Base-by-base conservation (phyloP, 257 asterid genomes). In the Solanum dulcamara region DNA sequence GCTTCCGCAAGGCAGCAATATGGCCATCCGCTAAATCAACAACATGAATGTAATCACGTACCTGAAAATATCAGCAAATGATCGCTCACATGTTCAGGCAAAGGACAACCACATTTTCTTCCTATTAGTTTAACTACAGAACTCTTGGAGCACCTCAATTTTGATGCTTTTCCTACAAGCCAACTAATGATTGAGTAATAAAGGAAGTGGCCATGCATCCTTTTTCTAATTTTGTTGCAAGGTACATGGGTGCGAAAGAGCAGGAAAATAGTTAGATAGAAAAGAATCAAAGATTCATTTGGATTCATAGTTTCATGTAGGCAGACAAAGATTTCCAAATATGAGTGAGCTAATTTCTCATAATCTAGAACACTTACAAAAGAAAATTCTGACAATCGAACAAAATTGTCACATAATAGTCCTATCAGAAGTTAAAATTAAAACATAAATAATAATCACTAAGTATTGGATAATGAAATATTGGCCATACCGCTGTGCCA, bases 11-110 rank as follows among this genome's bases (percentile, higher is more conserved):
- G 18, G 83, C 83, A 79, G 83, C 83, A 79, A 79, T 79, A 30
- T 79, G 83, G 30, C 83, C 83, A 79, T 79, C 83, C 9, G 83
- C 83, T 50, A 79, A 48, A 79, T 79, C 83, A 79, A 79, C 83
- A 79, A 79, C 83, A 18, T 79, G 83, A 79, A 79, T 79, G 83
- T 79, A 79, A 79, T 79, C 83, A 30, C 83, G 83, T 18, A 79
- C 83, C 83, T 79, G 83, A 48, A 77, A 79, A 28, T 79, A 79
- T 48, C 17, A n/a, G 18, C 44, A 79, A 59, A 79, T 26, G 42
- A 79, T 79, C 64, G 48, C 18, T 48, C 30, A 28, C 15, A 48
- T 48, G 44, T 30, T 79, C 44, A 48, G 59, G 59, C 38, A 44
- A 75, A 75, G 11, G 59, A 75, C 38, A 24, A 10, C 38, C 60